These are phyloP conservation scores for Plantago elongata DNA, from an alignment of 257 asterid species.

Conservation along the genomic window DNA sequence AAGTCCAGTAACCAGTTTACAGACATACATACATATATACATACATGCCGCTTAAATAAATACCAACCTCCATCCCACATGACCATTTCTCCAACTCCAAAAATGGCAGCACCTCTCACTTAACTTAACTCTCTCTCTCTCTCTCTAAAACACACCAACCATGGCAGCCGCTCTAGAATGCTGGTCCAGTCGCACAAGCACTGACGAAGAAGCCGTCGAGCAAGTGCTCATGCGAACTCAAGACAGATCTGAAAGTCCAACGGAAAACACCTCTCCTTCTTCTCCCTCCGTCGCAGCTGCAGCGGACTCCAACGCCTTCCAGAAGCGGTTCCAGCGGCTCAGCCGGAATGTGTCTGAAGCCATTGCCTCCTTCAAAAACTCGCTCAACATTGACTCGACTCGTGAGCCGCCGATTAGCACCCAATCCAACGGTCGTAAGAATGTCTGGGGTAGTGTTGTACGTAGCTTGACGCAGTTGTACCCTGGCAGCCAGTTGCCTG, in stretches of 20 bases:
- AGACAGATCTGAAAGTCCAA: constrained; percentile 75
- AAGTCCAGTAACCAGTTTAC: too few species aligned
- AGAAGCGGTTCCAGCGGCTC: constrained; percentile 73
- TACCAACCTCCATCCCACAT: too few species aligned
- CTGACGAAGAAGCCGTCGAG: constrained; percentile 91
- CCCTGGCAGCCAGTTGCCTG: constrained; percentile 96
- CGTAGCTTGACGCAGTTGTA: constrained; percentile 93
- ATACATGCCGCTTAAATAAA: too few species aligned
- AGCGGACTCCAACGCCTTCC: constrained; percentile 72
- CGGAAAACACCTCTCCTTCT: constrained; percentile 26
- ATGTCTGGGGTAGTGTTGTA: constrained; percentile 81
- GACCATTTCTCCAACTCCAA: too few species aligned
- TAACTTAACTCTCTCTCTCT: too few species aligned
- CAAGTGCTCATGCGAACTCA: constrained; percentile 80
- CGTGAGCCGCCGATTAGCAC: constrained; percentile 48
- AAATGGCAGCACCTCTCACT: too few species aligned
- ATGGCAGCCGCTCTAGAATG: constrained; percentile 97
- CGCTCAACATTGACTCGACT: constrained; percentile 64
- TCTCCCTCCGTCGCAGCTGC: constrained; percentile 23
- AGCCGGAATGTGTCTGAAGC: constrained; percentile 92
- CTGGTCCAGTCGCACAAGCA: constrained; percentile 89
- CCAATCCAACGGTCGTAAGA: constrained; percentile 58
- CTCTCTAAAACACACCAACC: constrained; percentile 5
- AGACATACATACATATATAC: too few species aligned
- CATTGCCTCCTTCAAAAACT: constrained; percentile 79